Percentiles rank a stretch among this genome's conserved stretches.
Evolutionary conservation across 179 eudicot genomes (phyloP).

Genomic region (Actinidia chinensis): DNA sequence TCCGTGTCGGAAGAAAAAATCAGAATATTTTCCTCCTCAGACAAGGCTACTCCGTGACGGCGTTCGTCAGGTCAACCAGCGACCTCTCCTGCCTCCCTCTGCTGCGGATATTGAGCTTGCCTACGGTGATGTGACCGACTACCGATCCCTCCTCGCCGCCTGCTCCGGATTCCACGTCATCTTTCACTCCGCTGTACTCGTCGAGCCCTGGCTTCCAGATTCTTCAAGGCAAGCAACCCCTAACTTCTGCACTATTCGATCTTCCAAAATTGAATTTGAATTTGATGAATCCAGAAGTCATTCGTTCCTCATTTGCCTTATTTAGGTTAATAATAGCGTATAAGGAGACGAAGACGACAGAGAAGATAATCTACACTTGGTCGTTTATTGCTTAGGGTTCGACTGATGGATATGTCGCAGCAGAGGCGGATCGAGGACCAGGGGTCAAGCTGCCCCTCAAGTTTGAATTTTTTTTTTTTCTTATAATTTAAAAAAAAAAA

Average conservation of each 20-base stretch:
- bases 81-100: conserved; percentile 54
- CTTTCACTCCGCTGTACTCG: conserved; percentile 85
- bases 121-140: conserved; percentile 80
- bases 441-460: too few species aligned
- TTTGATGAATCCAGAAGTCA: neutral
- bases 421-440: too few species aligned
- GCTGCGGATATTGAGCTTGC: conserved; percentile 42
- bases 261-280: neutral
- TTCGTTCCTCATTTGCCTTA: neutral
- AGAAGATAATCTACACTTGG: conserved; percentile 86
- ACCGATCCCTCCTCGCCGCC: conserved; percentile 61
- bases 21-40: conserved; percentile 34
- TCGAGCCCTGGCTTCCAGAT: conserved; percentile 94
- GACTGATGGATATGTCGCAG: conserved; percentile 64
- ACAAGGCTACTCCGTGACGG: conserved; percentile 68
- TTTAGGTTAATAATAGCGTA: conserved; percentile 72
- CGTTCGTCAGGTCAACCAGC: conserved; percentile 78
- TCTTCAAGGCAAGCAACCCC: conserved; percentile 40
- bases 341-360: conserved; percentile 46
- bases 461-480: too few species aligned
- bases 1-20: too few species aligned
- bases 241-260: neutral
- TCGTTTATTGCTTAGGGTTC: conserved; percentile 92
- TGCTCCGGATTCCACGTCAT: conserved; percentile 56
- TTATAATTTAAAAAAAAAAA: too few species aligned